Base-by-base conservation (phyloP, 331 rosid species). In the Prunus yedoensis region DNA sequence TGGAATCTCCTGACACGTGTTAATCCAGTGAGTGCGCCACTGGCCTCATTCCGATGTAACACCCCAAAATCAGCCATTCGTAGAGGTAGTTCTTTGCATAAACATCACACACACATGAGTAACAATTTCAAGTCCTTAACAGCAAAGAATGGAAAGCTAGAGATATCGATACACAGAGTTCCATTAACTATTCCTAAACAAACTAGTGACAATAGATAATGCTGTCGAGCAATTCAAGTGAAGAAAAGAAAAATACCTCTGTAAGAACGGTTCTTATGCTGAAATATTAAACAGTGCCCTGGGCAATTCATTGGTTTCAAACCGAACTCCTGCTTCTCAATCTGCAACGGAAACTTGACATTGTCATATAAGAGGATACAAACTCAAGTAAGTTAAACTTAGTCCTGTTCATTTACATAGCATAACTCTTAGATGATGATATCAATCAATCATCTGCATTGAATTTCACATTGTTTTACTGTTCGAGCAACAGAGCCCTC, bases 261-360 rank as follows among this genome's bases (percentile, higher is more conserved):
- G 71, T 95, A 95, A n/a, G 97, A 95, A 67, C 97, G 97, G 76
- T 90, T 97, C 87, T 94, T 87, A 74, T 95, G 98, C 77, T 92
- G 92, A 81, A 90, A 95, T 90, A 95, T 89, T 81, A 95, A 83
- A 85, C 99, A 95, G 79, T 95, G 98, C 27, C 99, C 99, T 0
- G 98, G 99, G 88, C 99, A 95, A 82, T 95, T 95, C 99, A 92
- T 95, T 38, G 99, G 99, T 79, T 95, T 95, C 84, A 95, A 70
- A 65, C 99, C 99, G 84, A 90, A 95, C 77, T 95, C 97, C 78
- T 95, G 99, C 75, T 90, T 95, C 85, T 95, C 99, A 78, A 95
- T 78, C 99, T 95, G 89, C 70, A 75, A 18, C 8, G 81, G n/a
- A 54, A 79, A 3, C 3, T 0, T 16, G 46, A 74, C 14, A 52